phyloP scores from a whole-genome alignment of 2,329 filamentous ascomycete species.

The Botrytis hyacinthi region DNA sequence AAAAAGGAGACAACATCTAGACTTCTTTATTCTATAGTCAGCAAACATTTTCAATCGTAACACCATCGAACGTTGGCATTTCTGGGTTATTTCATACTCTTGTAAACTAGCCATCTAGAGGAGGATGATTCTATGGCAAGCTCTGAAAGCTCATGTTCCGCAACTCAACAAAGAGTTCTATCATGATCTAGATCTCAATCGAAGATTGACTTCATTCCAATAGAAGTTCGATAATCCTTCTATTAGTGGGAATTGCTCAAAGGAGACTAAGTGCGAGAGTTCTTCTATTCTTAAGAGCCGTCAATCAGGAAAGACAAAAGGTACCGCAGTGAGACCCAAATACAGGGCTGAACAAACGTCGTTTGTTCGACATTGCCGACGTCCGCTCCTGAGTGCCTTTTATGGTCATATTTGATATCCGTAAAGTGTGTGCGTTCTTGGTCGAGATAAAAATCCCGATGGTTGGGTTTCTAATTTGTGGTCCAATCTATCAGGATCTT shows the following conservation, averaged over 20 bases:
- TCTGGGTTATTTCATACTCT: not conserved
- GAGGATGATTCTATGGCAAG: not conserved
- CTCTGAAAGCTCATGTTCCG: not conserved
- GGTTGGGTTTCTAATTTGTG: not conserved
- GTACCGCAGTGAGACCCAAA: not conserved
- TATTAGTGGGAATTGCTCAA: not conserved
- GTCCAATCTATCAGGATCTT: not conserved
- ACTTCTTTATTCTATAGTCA: not conserved
- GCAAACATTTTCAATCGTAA: not conserved
- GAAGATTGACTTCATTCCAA: not conserved
- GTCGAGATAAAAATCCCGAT: fast-evolving
- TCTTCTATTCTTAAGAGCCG: not conserved
- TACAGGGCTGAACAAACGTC: not conserved
- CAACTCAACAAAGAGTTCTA: not conserved
- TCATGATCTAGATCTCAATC: not conserved
- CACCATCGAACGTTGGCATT: not conserved
- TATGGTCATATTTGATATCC: not conserved
- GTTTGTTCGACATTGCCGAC: not conserved
- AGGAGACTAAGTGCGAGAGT: not conserved
- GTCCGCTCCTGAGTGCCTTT: not conserved
- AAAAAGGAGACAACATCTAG: not conserved
- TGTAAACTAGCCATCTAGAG: not conserved
- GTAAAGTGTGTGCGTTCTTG: not conserved
- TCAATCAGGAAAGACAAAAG: not conserved
- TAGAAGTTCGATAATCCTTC: not conserved